Percentiles rank a stretch among this genome's conserved stretches.
Conservation (phyloP, 2,329 filamentous ascomycete species). For the Alternaria novae-zelandiae region DNA sequence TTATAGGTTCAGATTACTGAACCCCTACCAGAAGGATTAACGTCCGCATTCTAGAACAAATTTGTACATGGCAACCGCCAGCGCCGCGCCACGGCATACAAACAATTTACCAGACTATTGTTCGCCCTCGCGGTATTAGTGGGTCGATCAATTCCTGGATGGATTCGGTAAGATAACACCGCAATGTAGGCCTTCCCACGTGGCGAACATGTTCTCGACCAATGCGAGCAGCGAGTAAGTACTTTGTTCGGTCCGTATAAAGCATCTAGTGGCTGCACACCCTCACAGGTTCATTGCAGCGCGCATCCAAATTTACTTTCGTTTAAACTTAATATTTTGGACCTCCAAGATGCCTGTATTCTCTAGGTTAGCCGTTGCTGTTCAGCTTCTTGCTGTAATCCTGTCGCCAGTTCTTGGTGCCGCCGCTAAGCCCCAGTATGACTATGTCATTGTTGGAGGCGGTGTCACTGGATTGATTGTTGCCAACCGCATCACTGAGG, state of each 20-base stretch:
- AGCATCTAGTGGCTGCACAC: slow-evolving; percentile 15
- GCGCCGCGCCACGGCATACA: slow-evolving; percentile 6
- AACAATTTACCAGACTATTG: slow-evolving; percentile 4
- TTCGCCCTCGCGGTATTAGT: neutral
- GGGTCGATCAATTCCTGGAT: neutral
- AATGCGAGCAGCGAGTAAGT: slow-evolving; percentile 13
- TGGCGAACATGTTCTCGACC: slow-evolving; percentile 14
- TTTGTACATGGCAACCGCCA: neutral
- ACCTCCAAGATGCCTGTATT: slow-evolving; percentile 30
- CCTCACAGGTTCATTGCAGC: slow-evolving; percentile 1
- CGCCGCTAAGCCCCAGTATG: slow-evolving; percentile 23
- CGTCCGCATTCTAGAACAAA: slow-evolving; percentile 3
- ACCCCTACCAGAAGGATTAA: neutral
- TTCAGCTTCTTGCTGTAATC: slow-evolving; percentile 31
- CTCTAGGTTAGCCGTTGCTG: slow-evolving; percentile 33
- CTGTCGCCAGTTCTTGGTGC: slow-evolving; percentile 25
- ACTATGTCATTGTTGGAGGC: slow-evolving; percentile 43
- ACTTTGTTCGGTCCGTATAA: slow-evolving; percentile 22
- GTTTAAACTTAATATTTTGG: slow-evolving; percentile 18
- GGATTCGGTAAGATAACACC: slow-evolving; percentile 10
- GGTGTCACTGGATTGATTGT: slow-evolving; percentile 39
- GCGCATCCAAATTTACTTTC: slow-evolving; percentile 17
- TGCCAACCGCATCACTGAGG: slow-evolving; percentile 35
- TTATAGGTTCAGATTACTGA: neutral
- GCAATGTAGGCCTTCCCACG: slow-evolving; percentile 19